phyloP scores from a whole-genome alignment of 1,139 yeast species.

The Yamadazyma sp. region DNA sequence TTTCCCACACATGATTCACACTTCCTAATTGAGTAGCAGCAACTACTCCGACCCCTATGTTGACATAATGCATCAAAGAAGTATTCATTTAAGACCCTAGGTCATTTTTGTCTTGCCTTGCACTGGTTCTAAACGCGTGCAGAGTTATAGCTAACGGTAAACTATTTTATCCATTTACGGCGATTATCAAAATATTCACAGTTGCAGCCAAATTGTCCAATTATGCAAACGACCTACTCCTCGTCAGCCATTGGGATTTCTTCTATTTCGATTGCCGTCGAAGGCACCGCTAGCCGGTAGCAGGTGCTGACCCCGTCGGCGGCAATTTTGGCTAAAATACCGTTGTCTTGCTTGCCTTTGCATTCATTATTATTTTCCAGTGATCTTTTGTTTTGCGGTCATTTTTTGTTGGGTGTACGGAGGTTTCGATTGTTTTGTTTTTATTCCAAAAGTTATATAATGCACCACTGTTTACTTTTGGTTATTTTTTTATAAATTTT shows the following conservation, averaged over 20 bases:
- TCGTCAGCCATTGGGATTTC: too few species aligned
- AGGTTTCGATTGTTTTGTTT: constrained; percentile 2
- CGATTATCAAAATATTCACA: constrained; percentile 1
- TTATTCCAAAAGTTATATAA: constrained; percentile 1
- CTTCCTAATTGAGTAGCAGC: neutral
- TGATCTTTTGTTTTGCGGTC: neutral
- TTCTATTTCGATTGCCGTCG: too few species aligned
- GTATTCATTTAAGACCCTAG: neutral
- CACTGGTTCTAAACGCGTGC: neutral
- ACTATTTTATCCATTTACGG: constrained; percentile 1
- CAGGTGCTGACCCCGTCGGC: too few species aligned
- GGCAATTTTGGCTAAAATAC: neutral
- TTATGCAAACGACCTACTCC: neutral
- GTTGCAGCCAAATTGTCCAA: neutral
- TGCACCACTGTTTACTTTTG: neutral
- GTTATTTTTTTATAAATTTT: neutral
- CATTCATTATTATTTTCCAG: too few species aligned
- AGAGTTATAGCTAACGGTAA: neutral
- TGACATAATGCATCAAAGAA: constrained; percentile 1
- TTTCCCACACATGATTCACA: too few species aligned
- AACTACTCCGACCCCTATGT: neutral
- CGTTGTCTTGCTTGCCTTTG: neutral
- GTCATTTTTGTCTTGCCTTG: neutral
- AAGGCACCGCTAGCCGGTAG: neutral
- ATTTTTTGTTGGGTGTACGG: constrained; percentile 4